These are phyloP conservation scores for Ogataea nitratoaversa DNA, from an alignment of 805 yeast species.

Conservation along the genomic window DNA sequence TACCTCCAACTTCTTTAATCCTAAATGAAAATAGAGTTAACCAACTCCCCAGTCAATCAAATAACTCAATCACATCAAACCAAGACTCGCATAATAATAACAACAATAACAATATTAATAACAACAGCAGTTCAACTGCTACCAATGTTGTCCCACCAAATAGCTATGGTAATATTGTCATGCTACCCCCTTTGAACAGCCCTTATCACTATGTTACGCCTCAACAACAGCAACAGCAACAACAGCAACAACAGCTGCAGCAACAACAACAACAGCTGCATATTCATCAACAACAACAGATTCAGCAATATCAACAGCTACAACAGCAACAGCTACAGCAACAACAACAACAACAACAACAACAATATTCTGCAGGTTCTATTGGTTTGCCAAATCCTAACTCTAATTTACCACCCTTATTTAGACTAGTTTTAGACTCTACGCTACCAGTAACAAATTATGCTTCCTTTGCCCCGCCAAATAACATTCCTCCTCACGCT, in stretches of 20 bases:
- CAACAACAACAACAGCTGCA: conserved; percentile 3
- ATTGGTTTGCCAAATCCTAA: conserved; percentile 2
- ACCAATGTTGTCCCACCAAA: neutral
- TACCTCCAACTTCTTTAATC: conserved; percentile 17
- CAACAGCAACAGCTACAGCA: conserved; percentile 5
- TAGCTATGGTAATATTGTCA: conserved; percentile 7
- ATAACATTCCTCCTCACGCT: neutral
- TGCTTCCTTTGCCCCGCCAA: conserved; percentile 1
- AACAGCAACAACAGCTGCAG: conserved; percentile 1
- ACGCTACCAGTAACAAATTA: conserved; percentile 20
- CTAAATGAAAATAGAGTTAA: conserved; percentile 12
- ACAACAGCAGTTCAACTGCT: neutral
- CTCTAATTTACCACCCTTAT: conserved; percentile 21
- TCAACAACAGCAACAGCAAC: conserved; percentile 1
- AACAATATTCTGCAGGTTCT: conserved; percentile 3
- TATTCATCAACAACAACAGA: conserved; percentile 6
- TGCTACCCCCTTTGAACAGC: conserved; percentile 17
- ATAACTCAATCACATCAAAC: too few species aligned
- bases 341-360: conserved; percentile 9
- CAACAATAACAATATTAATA: too few species aligned
- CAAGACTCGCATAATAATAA: too few species aligned
- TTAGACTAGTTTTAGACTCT: conserved; percentile 24
- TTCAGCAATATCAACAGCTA: conserved; percentile 2
- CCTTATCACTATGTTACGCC: conserved; percentile 10
- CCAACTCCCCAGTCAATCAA: neutral